phyloP scores from a whole-genome alignment of 1,284 basidiomycete genomes.

The Tremellales sp. region DNA sequence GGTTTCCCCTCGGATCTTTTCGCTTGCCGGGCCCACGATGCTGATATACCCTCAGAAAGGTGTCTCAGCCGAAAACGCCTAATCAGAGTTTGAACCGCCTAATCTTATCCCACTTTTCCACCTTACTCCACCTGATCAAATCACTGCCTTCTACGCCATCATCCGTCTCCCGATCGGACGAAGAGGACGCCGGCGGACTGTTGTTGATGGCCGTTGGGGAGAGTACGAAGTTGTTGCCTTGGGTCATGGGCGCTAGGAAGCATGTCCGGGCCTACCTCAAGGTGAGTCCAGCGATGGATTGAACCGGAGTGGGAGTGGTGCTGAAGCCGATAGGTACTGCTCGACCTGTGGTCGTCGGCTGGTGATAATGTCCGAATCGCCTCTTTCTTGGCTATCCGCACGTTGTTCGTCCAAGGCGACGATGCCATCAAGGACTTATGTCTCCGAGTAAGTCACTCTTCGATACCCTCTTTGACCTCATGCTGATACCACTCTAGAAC shows the following conservation, averaged over 20 bases:
- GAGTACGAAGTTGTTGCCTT: constrained; percentile 81
- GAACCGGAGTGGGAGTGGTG: background rate
- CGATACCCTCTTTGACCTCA: background rate
- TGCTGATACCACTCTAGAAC: constrained; percentile 54
- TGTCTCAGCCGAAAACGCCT: constrained; percentile 52
- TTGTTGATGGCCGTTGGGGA: constrained; percentile 72
- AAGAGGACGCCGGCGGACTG: constrained; percentile 44
- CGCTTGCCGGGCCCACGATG: background rate
- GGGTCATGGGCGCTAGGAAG: constrained; percentile 75
- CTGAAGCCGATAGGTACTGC: constrained; percentile 58
- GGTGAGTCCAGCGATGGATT: constrained; percentile 54
- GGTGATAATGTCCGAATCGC: constrained; percentile 81
- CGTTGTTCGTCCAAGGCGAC: constrained; percentile 73
- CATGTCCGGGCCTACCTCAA: constrained; percentile 80
- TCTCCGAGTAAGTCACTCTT: constrained; percentile 62
- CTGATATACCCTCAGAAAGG: constrained; percentile 54
- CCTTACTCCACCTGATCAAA: constrained; percentile 70
- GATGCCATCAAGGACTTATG: constrained; percentile 78
- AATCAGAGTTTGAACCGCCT: constrained; percentile 78
- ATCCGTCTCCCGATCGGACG: constrained; percentile 20
- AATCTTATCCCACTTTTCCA: constrained; percentile 83
- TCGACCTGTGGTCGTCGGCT: constrained; percentile 76
- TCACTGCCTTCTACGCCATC: constrained; percentile 62
- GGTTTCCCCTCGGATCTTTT: constrained; percentile 31
- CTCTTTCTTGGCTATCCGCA: constrained; percentile 80